phyloP scores from a whole-genome alignment of 805 yeast genomes.

The Metschnikowia colocasiae region DNA sequence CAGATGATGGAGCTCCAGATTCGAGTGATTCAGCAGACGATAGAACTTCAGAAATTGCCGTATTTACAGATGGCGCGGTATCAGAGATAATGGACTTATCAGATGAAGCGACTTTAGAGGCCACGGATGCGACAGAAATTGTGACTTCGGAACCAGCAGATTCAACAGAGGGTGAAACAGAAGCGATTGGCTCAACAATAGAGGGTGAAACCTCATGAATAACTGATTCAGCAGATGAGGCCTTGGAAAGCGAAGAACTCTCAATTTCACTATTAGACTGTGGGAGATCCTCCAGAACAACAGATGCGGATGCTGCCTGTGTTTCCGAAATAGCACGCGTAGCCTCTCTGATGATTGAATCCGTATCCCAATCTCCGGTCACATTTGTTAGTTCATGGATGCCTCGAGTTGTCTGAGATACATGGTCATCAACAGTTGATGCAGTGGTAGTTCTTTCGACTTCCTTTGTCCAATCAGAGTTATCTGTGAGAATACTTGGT shows the following conservation, averaged over 20 bases:
- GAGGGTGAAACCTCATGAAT: no score
- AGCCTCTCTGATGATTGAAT: constrained; percentile 14
- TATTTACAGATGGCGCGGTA: neutral
- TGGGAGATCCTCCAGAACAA: neutral
- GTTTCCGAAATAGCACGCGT: constrained; percentile 1
- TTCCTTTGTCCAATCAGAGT: constrained; percentile 1
- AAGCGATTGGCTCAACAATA: no score
- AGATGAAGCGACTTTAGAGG: neutral
- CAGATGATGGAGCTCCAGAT: neutral
- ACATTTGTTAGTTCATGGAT: constrained; percentile 11
- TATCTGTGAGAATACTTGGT: neutral
- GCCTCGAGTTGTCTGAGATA: constrained; percentile 8
- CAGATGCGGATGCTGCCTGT: neutral
- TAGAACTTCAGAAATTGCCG: neutral
- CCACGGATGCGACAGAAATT: neutral
- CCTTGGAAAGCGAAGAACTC: neutral
- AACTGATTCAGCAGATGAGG: neutral
- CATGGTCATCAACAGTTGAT: constrained; percentile 11
- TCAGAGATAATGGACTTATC: neutral
- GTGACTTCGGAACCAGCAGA: constrained; percentile 15
- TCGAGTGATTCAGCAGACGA: neutral
- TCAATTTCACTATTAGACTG: neutral
- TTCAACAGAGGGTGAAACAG: no score
- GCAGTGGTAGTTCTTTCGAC: constrained; percentile 5
- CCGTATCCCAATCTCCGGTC: constrained; percentile 10